Base-by-base conservation (phyloP, 2,329 filamentous ascomycete genomes). In the Alternaria infectoria region DNA sequence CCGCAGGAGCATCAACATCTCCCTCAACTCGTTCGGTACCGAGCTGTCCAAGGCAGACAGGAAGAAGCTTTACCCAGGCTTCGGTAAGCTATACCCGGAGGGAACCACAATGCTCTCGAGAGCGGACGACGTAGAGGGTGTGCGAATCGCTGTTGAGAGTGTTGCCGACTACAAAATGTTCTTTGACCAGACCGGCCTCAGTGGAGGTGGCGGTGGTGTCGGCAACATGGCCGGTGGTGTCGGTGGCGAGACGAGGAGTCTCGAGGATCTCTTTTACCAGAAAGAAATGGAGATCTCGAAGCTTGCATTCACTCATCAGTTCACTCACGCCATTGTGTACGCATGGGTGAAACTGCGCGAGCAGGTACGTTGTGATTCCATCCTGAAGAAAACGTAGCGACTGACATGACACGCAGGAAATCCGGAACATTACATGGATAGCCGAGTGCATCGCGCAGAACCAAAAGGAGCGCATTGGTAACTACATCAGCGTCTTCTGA, bases 231-330 rank as follows among this genome's bases (percentile, higher is more conserved):
- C 89, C 23, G 91, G 92, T 64, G 93, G 93, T 36, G 85, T 88
- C n/a, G 89, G 90, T 25, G 86, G 88, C 15, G 93, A 97, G 71
- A 91, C 92, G 52, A 93, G 92, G 83, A 97, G 94, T 74, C 82
- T 99, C 73, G 96, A 99, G 79, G 96, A 99, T 77, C 86, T 99
- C 84, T 99, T 99, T 83, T 99, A 99, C 80, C 93, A 97, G 81
- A 98, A 97, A 84, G 96, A 99, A 83, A 98, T 98, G 96, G 94
- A 99, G 80, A 91, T 98, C 68, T 95, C 92, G 59, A 99, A 99
- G 86, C 84, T 91, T 64, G 93, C 94, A 9, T 99, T 99, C 78
- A 99, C 96, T 6, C 88, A 93, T 71, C 96, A 99, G 80, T 99
- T 99, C 80, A 97, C 93, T 13, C 93, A 93, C 74, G 92, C 93